phyloP scores from a whole-genome alignment of 441 rosid genomes.

The Brassica hybrid region DNA sequence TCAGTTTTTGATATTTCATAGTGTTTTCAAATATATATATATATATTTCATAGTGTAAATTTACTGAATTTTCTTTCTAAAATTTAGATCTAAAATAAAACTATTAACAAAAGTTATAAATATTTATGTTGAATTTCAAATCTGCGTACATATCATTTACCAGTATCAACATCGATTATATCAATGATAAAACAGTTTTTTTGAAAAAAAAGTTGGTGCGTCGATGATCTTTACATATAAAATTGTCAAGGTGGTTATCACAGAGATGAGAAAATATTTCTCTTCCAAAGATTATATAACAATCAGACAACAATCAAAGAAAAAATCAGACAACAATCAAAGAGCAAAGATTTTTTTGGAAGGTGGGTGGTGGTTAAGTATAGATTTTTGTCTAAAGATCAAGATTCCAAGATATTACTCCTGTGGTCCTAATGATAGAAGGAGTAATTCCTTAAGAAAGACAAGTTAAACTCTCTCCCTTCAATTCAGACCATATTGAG shows the following conservation, averaged over 20 bases:
- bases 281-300: not conserved
- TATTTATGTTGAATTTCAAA: not conserved
- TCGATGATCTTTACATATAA: not conserved
- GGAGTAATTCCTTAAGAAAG: not conserved
- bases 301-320: not conserved
- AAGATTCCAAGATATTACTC: not conserved
- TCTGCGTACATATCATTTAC: not conserved
- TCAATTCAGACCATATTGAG: not conserved
- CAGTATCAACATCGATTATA: not conserved
- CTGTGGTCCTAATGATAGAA: not conserved
- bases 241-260: not conserved
- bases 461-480: not conserved
- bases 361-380: not conserved
- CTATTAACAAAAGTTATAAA: not conserved
- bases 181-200: not conserved
- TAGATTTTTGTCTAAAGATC: not conserved
- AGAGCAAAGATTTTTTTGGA: not conserved
- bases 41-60: not conserved
- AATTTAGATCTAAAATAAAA: not conserved
- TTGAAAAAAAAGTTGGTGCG: too few relatives aligned
- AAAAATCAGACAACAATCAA: not conserved
- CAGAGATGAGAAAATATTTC: not conserved
- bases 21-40: not conserved
- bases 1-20: not conserved
- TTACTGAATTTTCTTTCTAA: not conserved